Conservation (phyloP, 2,329 filamentous ascomycete genomes). For the Nannizziopsis barbatae region DNA sequence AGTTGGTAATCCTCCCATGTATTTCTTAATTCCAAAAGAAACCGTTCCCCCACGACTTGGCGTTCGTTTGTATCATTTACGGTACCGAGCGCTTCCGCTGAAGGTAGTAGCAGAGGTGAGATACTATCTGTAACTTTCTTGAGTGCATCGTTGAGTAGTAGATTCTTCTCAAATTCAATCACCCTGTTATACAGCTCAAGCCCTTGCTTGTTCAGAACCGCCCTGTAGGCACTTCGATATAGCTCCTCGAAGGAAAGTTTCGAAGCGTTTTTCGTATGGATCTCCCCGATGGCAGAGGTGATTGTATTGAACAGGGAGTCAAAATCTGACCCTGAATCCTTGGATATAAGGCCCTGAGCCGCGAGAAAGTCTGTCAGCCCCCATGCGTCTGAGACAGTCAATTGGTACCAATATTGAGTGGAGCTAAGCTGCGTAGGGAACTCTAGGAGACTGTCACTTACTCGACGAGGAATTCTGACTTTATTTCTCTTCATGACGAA, state of each 20-base stretch:
- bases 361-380: background rate
- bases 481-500: conserved; percentile 46
- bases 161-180: conserved; percentile 66
- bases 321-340: conserved; percentile 59
- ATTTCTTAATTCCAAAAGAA: conserved; percentile 62
- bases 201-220: conserved; percentile 80
- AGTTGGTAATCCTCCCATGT: conserved; percentile 83
- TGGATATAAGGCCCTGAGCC: conserved; percentile 43
- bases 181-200: conserved; percentile 70
- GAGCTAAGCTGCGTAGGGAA: background rate
- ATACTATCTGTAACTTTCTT: conserved; percentile 60
- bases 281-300: conserved; percentile 65
- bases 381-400: background rate
- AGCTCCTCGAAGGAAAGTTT: conserved; percentile 87
- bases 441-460: conserved; percentile 35
- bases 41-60: conserved; percentile 67
- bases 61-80: conserved; percentile 61
- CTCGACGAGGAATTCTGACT: conserved; percentile 56
- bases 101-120: conserved; percentile 54
- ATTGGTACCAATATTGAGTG: background rate
- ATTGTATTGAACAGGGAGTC: conserved; percentile 75
- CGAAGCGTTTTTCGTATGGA: conserved; percentile 85
- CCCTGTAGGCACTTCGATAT: conserved; percentile 87
- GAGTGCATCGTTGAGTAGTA: conserved; percentile 66
- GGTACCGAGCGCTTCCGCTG: conserved; percentile 36